Conservation (phyloP, 306 rosid genomes). For the Cucumis melo region DNA sequence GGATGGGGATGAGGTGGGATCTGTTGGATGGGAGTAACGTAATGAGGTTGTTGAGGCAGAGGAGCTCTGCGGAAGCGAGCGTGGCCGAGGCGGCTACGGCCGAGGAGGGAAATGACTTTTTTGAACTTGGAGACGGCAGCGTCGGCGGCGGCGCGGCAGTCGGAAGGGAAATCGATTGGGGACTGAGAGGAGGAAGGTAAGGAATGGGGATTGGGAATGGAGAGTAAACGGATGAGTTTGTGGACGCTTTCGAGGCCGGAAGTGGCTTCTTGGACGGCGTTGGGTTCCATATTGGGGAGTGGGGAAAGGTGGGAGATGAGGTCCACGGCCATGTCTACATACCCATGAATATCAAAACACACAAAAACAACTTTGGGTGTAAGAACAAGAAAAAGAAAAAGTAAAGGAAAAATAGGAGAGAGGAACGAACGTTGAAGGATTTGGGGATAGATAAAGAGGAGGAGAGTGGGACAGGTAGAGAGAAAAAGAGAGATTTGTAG, state of each 20-base stretch:
- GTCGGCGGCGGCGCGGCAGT: slow-evolving; percentile 57
- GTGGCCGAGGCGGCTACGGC: slow-evolving; percentile 70
- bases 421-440: not conserved
- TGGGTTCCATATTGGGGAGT: slow-evolving; percentile 17
- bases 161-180: slow-evolving; percentile 12
- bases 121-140: slow-evolving; percentile 76
- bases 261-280: slow-evolving; percentile 68
- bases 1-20: slow-evolving; percentile 33
- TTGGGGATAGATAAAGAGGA: slow-evolving; percentile 15
- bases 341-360: not conserved
- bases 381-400: not conserved
- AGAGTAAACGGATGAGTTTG: slow-evolving; percentile 34
- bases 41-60: slow-evolving; percentile 16
- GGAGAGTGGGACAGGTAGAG: not conserved
- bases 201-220: slow-evolving; percentile 1
- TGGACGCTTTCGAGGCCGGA: slow-evolving; percentile 63
- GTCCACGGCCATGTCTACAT: slow-evolving; percentile 57
- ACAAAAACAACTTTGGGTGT: not conserved
- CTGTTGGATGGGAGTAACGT: slow-evolving; percentile 70
- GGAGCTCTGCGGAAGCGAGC: slow-evolving; percentile 84
- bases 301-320: slow-evolving; percentile 20
- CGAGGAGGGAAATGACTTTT: slow-evolving; percentile 66
- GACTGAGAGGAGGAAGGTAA: not conserved
- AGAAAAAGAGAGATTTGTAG: not conserved
- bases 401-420: not conserved